Evolutionary conservation across 768 basidiomycete genomes (phyloP).

Genomic region (Grammothele lineata): DNA sequence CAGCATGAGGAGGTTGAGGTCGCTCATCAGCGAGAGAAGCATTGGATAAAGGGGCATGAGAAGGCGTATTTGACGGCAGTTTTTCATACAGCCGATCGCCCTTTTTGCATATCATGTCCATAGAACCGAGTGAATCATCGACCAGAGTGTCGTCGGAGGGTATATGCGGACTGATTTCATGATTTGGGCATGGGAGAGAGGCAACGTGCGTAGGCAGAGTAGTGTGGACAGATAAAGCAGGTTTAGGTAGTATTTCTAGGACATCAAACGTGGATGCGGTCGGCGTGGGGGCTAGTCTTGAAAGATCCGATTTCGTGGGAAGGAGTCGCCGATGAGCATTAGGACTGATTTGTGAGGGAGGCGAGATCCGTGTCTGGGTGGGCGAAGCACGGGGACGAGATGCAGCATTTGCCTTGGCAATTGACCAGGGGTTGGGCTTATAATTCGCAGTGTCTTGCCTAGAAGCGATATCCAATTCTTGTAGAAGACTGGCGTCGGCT

Average conservation of each 20-base stretch:
- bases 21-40: too few relatives aligned
- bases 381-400: too few relatives aligned
- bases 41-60: too few relatives aligned
- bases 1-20: too few relatives aligned
- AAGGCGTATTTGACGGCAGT: too few relatives aligned
- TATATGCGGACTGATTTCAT: constrained; percentile 5
- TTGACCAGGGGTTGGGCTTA: constrained; percentile 76
- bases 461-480: constrained; percentile 56
- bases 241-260: background rate
- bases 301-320: too few relatives aligned
- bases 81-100: too few relatives aligned
- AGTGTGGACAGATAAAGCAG: background rate
- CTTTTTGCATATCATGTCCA: too few relatives aligned
- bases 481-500: constrained; percentile 28
- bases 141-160: constrained; percentile 16
- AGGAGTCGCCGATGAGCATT: too few relatives aligned
- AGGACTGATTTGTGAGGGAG: too few relatives aligned
- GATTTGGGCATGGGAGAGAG: background rate
- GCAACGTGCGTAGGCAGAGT: too few relatives aligned
- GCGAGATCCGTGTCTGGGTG: too few relatives aligned
- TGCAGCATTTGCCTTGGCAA: constrained; percentile 78
- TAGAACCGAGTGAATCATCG: background rate
- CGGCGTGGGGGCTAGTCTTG: background rate
- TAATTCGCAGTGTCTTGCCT: constrained; percentile 60
- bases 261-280: background rate